Percentiles rank a stretch among this genome's conserved stretches.
Evolutionary conservation across 441 rosid genomes (phyloP).

Genomic region (Kokia cookei): DNA sequence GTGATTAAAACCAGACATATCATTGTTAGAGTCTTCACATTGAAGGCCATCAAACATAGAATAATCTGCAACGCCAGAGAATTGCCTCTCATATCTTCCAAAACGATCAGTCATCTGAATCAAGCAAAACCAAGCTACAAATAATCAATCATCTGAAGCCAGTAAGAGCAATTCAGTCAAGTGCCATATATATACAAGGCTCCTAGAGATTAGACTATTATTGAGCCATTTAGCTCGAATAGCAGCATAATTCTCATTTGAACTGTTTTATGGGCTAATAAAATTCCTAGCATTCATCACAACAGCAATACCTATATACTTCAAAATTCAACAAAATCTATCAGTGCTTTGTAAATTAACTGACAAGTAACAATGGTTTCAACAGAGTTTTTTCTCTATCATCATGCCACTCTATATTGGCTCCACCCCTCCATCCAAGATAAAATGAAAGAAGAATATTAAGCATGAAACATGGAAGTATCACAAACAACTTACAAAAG

Average conservation of each 20-base stretch:
- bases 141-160: neutral
- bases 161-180: neutral
- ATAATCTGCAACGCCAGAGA: conserved; percentile 4
- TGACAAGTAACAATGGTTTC: neutral
- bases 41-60: conserved; percentile 22
- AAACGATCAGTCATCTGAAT: neutral
- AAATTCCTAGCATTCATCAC: neutral
- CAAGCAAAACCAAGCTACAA: neutral
- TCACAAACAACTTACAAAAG: conserved; percentile 42
- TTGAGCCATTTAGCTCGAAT: neutral
- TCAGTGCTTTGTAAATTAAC: neutral
- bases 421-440: neutral
- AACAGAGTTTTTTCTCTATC: neutral
- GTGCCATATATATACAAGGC: neutral
- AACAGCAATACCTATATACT: neutral
- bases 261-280: neutral
- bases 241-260: neutral
- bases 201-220: neutral
- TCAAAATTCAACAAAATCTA: neutral
- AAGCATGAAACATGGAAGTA: neutral
- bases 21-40: conserved; percentile 7
- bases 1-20: neutral
- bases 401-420: neutral
- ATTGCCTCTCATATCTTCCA: neutral
- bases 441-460: neutral